Conservation (phyloP, 768 basidiomycete species). For the Macrolepiota dolichaula region DNA sequence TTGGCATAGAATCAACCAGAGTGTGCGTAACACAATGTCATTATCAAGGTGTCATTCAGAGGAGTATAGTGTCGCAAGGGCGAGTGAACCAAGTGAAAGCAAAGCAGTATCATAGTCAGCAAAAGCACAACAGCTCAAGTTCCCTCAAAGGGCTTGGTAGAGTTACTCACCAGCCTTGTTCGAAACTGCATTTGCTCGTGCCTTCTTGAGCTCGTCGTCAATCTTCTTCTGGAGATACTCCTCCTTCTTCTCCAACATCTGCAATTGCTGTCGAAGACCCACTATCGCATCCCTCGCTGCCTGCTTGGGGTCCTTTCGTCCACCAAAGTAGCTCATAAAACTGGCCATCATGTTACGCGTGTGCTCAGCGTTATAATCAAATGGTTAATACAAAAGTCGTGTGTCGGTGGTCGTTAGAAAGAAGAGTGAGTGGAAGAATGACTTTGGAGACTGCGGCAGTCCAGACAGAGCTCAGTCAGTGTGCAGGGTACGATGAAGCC, state of each 20-base stretch:
- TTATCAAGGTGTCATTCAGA: neutral
- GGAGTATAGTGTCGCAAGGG: neutral
- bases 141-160: neutral
- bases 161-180: slow-evolving; percentile 85
- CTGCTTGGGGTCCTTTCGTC: slow-evolving; percentile 78
- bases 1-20: neutral
- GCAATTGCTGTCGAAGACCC: slow-evolving; percentile 85
- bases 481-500: slow-evolving; percentile 10
- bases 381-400: neutral
- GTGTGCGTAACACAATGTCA: neutral
- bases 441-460: neutral
- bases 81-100: neutral
- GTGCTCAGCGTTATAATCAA: slow-evolving; percentile 11
- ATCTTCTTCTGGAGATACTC: slow-evolving; percentile 95
- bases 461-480: neutral
- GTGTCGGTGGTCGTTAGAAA: neutral
- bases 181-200: slow-evolving; percentile 86
- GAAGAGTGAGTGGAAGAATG: neutral
- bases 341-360: slow-evolving; percentile 57
- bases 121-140: neutral
- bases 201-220: slow-evolving; percentile 90
- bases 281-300: slow-evolving; percentile 92
- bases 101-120: neutral
- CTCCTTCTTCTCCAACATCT: slow-evolving; percentile 99
- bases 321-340: slow-evolving; percentile 88